Percentiles rank a stretch among this genome's conserved stretches.
These are phyloP conservation scores for Saururus chinensis DNA, from an alignment of 164 flowering plant genomes.

Conservation along the genomic window DNA sequence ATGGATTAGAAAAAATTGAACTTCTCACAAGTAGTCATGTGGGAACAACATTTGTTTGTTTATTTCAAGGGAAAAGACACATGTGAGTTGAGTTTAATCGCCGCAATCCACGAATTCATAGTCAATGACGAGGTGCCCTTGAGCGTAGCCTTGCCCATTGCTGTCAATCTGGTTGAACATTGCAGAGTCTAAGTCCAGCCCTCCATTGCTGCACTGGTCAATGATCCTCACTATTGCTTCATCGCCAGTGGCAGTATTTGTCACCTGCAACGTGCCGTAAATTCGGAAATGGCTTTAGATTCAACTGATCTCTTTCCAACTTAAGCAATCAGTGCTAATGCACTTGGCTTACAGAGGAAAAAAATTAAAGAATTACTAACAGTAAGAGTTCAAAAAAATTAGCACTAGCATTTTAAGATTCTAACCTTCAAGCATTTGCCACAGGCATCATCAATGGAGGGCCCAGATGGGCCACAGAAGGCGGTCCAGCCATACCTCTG, in stretches of 20 bases:
- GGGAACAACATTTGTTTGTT: no score
- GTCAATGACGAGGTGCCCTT: constrained; percentile 39
- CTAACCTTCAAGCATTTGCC: constrained; percentile 33
- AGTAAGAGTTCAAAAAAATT: not conserved
- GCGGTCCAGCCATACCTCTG: constrained; percentile 36
- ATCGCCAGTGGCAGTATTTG: constrained; percentile 45
- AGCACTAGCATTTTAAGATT: not conserved
- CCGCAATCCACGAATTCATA: constrained; percentile 45
- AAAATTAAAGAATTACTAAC: not conserved
- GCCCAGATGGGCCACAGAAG: constrained; percentile 35
- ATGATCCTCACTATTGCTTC: constrained; percentile 52
- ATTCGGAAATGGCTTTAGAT: constrained; percentile 7
- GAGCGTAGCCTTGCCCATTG: constrained; percentile 32
- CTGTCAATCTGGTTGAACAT: constrained; percentile 46
- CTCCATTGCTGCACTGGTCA: constrained; percentile 74
- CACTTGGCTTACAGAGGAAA: not conserved
- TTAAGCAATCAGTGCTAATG: not conserved
- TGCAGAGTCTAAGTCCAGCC: constrained; percentile 50
- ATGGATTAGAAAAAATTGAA: no score
- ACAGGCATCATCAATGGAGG: constrained; percentile 30
- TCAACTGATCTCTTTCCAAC: not conserved
- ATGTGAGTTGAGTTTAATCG: not conserved
- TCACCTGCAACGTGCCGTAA: constrained; percentile 39
- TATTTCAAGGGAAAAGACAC: no score
- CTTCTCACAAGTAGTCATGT: no score